These are phyloP conservation scores for Lipomyces chichibuensis DNA, from an alignment of 805 yeast species.

Conservation along the genomic window DNA sequence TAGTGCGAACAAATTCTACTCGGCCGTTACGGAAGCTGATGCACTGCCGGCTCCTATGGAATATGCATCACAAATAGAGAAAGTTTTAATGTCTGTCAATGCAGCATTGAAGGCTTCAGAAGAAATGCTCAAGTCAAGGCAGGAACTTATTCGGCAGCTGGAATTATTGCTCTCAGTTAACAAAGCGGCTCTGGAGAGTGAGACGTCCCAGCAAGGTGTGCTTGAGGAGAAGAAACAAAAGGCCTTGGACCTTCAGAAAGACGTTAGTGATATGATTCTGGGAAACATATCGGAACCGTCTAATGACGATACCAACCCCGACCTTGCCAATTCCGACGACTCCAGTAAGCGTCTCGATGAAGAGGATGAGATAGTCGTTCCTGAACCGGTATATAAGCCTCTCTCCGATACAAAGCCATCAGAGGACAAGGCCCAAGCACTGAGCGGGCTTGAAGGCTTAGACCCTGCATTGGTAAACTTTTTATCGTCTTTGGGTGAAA, in stretches of 20 bases:
- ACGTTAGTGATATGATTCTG: constrained; percentile 21
- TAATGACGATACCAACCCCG: neutral
- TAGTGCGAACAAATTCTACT: constrained; percentile 26
- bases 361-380: constrained; percentile 18
- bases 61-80: constrained; percentile 40
- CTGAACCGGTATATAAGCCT: constrained; percentile 25
- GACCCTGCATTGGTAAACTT: constrained; percentile 34
- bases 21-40: constrained; percentile 38
- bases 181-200: constrained; percentile 38
- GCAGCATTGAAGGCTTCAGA: constrained; percentile 40
- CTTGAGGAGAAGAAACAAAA: constrained; percentile 42
- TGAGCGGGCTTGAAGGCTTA: constrained; percentile 14
- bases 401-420: constrained; percentile 6
- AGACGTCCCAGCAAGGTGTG: constrained; percentile 39
- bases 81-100: constrained; percentile 37
- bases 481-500: constrained; percentile 16
- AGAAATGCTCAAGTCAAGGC: constrained; percentile 38
- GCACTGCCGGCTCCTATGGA: constrained; percentile 45
- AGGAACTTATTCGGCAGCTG: constrained; percentile 40
- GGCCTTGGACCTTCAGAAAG: constrained; percentile 11
- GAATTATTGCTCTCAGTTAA: constrained; percentile 40
- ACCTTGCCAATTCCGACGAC: constrained; percentile 1
- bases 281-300: constrained; percentile 7
- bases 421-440: neutral
- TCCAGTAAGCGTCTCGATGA: neutral